Evolutionary conservation across 331 rosid species (phyloP), one percentile per base, ranked within the genome.

Genomic region (Cydonia oblonga): DNA sequence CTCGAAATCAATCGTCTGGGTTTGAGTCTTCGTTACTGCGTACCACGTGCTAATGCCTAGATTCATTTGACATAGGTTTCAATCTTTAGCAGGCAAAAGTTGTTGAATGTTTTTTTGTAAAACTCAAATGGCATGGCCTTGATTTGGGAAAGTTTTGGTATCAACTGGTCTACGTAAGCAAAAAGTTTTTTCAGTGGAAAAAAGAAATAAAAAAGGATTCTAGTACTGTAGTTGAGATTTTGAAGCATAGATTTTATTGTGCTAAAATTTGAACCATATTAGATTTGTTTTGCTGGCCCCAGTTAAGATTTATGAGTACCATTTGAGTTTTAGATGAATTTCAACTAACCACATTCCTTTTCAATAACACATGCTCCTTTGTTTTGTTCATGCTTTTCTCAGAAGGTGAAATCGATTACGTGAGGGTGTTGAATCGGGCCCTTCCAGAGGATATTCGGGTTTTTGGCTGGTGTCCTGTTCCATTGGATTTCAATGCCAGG

Each of bases 401-500:
- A 89, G 96, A 86, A 74, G 87, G 84, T 68, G 98, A 93, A 84
- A 84, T 90, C 61, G 96, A 93, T 86, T 93, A 93, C 79, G 96
- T 86, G 76, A 86, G 90, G 85, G 96, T 91, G 79, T 84, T 93
- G 68, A 93, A 93, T 85, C 87, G 90, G 81, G 96, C 59, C 61
- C 97, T 93, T 72, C 98, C 97, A 0, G 70, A 76, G 75, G 97
- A 93, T 81, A 93, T 93, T 76, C 86, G 96, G 69, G 82, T 93
- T 77, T 53, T 93, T 72, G 92, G 96, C 75, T 93, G 98, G 97
- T 91, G 87, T 80, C 82, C 96, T 74, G 88, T 86, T 75, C 92
- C 97, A 52, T 68, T 83, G 67, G 92, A 77, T 82, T 93, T 87
- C 80, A 95, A 89, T 89, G 97, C 98, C 33, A 93, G 98, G 98